A percentile compares a stretch with the other conserved stretches of the same genome.
phyloP scores from a whole-genome alignment of 75 land plant genomes.

The Pseudotsuga menziesii region DNA sequence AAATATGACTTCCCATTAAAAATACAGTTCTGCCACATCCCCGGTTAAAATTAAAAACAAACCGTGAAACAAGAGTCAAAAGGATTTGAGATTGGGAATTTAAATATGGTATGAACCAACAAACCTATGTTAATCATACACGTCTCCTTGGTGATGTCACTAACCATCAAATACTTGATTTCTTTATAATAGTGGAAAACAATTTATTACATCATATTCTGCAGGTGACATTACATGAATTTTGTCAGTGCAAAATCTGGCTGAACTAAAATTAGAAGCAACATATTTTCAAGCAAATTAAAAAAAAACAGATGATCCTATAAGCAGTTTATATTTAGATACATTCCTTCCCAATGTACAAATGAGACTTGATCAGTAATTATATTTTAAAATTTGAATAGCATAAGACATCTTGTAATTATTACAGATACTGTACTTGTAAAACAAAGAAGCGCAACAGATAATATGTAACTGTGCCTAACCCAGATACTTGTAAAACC shows the following conservation, averaged over 20 bases:
- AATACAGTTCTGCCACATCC: not conserved
- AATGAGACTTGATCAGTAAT: not conserved
- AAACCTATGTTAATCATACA: slow-evolving; percentile 10
- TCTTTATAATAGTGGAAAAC: slow-evolving; percentile 6
- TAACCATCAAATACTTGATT: slow-evolving; percentile 8
- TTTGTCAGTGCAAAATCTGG: not conserved
- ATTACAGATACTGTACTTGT: not conserved
- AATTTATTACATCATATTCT: slow-evolving; percentile 6
- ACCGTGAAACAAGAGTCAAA: not conserved
- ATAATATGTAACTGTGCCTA: too few relatives aligned
- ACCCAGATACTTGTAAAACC: not conserved
- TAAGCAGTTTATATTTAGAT: not conserved
- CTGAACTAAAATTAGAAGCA: not conserved
- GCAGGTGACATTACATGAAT: slow-evolving; percentile 7
- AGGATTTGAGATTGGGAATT: not conserved
- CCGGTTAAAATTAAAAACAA: not conserved
- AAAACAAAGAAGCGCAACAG: not conserved
- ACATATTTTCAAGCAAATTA: not conserved
- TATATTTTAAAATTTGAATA: not conserved
- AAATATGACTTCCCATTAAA: not conserved
- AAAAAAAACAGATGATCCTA: not conserved
- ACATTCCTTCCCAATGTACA: not conserved
- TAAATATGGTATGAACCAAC: slow-evolving; percentile 8
- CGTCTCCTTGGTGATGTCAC: slow-evolving; percentile 4
- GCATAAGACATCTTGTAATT: not conserved